Conservation (phyloP, 148 eudicot species). For the Oxyria digyna region DNA sequence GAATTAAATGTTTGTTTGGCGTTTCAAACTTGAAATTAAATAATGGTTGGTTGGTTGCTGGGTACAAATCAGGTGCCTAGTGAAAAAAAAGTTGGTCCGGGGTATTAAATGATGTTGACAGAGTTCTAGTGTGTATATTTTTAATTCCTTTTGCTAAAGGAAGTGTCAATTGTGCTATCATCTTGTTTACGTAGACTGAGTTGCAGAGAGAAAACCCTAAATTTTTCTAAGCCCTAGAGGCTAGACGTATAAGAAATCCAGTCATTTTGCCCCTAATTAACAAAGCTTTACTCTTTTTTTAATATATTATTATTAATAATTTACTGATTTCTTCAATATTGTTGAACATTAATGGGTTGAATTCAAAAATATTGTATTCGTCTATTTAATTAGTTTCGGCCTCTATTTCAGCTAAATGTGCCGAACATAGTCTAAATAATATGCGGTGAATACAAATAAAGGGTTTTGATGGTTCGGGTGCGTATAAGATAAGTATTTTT, state of each 20-base stretch:
- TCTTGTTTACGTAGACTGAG: neutral
- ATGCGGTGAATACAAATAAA: neutral
- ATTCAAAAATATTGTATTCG: no score
- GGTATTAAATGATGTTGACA: neutral
- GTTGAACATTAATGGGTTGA: no score
- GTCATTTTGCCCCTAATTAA: neutral
- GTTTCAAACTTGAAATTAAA: neutral
- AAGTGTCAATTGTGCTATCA: neutral
- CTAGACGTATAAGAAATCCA: neutral
- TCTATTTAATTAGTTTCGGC: no score
- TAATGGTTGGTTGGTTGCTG: constrained; percentile 8
- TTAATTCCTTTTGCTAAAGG: neutral
- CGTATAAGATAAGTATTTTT: neutral
- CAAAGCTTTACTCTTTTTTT: no score
- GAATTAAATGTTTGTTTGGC: neutral
- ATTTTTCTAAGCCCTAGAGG: neutral
- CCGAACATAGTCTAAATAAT: no score
- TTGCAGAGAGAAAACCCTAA: neutral
- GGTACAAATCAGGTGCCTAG: constrained; percentile 10
- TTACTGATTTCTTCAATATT: no score
- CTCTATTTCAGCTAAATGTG: no score
- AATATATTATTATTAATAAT: no score
- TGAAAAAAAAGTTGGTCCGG: neutral
- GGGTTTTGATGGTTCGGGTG: neutral
- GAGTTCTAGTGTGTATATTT: neutral